phyloP scores from a whole-genome alignment of 1,139 yeast genomes.

The Pichia cactophila region DNA sequence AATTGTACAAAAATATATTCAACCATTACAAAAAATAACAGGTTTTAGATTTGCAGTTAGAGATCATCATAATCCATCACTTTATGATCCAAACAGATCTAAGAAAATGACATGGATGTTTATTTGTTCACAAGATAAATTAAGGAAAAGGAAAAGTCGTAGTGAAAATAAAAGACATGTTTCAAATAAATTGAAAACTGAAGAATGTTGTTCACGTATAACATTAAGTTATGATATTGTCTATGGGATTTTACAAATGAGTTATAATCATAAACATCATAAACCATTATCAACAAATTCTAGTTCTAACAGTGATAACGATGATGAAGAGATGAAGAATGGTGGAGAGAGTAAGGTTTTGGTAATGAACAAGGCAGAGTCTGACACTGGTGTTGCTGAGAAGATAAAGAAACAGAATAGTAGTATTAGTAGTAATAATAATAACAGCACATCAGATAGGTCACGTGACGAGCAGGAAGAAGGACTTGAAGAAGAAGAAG shows the following conservation, averaged over 20 bases:
- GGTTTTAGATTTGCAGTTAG: conserved; percentile 36
- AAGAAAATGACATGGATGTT: conserved; percentile 36
- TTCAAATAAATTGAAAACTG: conserved; percentile 32
- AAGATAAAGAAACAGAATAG: background rate
- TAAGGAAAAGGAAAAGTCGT: conserved; percentile 34
- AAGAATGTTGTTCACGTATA: conserved; percentile 33
- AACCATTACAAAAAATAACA: conserved; percentile 32
- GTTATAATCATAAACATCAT: conserved; percentile 33
- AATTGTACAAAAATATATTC: conserved; percentile 30
- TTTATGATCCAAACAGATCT: conserved; percentile 26
- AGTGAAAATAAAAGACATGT: conserved; percentile 32
- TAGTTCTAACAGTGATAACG: background rate
- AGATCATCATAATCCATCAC: conserved; percentile 33
- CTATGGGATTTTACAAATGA: conserved; percentile 30
- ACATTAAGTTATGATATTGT: conserved; percentile 31
- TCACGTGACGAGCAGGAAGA: background rate
- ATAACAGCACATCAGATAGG: background rate
- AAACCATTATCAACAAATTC: conserved; percentile 21
- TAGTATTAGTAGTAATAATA: background rate
- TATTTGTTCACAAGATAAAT: conserved; percentile 36
- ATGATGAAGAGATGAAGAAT: background rate
- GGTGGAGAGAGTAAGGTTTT: too few relatives aligned
- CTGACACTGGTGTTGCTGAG: background rate
- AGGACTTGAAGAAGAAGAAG: background rate
- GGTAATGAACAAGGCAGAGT: too few relatives aligned